A percentile compares a stretch with the other conserved stretches of the same genome.
phyloP scores from a whole-genome alignment of 306 rosid species.

The Quercus glauca region DNA sequence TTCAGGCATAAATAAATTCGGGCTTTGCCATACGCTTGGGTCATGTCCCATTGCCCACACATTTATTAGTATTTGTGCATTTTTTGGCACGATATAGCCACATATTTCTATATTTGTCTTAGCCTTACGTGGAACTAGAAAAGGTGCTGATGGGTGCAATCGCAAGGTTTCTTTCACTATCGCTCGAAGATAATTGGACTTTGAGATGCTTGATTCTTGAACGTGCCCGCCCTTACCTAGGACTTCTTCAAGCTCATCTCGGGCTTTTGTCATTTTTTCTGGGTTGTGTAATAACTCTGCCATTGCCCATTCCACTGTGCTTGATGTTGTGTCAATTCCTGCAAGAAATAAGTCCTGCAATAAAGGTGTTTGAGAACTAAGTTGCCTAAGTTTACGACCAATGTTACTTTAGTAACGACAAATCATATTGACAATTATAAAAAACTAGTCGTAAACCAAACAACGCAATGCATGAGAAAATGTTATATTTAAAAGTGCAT shows the following conservation, averaged over 20 bases:
- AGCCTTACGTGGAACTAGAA: conserved; percentile 25
- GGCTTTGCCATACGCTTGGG: conserved; percentile 18
- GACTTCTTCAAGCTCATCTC: conserved; percentile 7
- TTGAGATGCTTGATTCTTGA: conserved; percentile 25
- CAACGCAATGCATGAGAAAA: too few relatives aligned
- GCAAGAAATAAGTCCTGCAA: conserved; percentile 5
- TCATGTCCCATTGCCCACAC: conserved; percentile 33
- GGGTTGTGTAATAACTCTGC: conserved; percentile 22
- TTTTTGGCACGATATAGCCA: conserved; percentile 19
- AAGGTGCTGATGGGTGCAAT: conserved; percentile 28
- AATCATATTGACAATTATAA: too few relatives aligned
- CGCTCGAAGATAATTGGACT: conserved; percentile 19
- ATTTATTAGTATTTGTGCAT: conserved; percentile 13
- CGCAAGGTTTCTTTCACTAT: conserved; percentile 28
- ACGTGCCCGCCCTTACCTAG: not conserved
- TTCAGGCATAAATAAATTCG: conserved; percentile 22
- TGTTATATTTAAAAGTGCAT: too few relatives aligned
- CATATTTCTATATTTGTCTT: not conserved
- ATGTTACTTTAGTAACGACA: too few relatives aligned
- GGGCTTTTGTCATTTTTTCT: conserved; percentile 3
- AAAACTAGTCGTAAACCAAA: too few relatives aligned
- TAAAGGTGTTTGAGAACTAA: too few relatives aligned
- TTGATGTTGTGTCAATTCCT: conserved; percentile 20
- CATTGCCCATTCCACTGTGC: conserved; percentile 37
- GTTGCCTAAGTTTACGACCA: too few relatives aligned